Percentiles rank a stretch among this genome's conserved stretches.
Conservation (phyloP, 1,284 basidiomycete species). For the Caloboletus firmus region DNA sequence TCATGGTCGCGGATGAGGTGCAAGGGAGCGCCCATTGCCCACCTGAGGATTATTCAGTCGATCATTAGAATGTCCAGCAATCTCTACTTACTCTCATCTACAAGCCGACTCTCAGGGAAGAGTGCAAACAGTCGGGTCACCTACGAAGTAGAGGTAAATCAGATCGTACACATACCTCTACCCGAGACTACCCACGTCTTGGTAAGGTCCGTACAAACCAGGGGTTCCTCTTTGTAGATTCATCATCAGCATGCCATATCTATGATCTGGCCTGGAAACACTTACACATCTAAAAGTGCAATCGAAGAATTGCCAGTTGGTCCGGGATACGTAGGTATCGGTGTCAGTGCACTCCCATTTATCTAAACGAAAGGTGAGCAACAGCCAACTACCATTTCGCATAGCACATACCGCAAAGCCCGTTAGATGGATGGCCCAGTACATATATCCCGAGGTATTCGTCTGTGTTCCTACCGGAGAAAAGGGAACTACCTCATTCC, state of each 20-base stretch:
- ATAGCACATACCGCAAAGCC: conserved; percentile 50
- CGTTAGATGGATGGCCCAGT: conserved; percentile 74
- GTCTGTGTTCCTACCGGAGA: conserved; percentile 56
- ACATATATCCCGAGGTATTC: conserved; percentile 71
- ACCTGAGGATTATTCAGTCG: conserved; percentile 32
- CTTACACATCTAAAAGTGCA: conserved; percentile 76
- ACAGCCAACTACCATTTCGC: background rate
- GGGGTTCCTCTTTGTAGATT: conserved; percentile 58
- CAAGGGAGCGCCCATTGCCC: conserved; percentile 88
- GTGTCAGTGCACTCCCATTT: conserved; percentile 55
- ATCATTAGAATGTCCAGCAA: background rate
- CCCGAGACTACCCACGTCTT: conserved; percentile 55
- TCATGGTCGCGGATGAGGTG: conserved; percentile 60
- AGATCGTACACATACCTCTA: background rate
- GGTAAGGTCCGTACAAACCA: conserved; percentile 79
- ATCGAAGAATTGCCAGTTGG: conserved; percentile 58
- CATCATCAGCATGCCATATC: conserved; percentile 2
- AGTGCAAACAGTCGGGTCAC: conserved; percentile 66
- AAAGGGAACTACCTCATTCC: conserved; percentile 75
- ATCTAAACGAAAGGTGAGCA: conserved; percentile 44
- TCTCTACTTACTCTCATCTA: conserved; percentile 49
- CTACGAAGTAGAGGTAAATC: conserved; percentile 37
- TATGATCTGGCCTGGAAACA: conserved; percentile 11
- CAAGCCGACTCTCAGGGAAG: conserved; percentile 69
- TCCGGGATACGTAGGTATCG: conserved; percentile 68